Percentiles rank a stretch among this genome's conserved stretches.
Evolutionary conservation across 345 rosid genomes (phyloP).

Genomic region (Lepidium sativum): DNA sequence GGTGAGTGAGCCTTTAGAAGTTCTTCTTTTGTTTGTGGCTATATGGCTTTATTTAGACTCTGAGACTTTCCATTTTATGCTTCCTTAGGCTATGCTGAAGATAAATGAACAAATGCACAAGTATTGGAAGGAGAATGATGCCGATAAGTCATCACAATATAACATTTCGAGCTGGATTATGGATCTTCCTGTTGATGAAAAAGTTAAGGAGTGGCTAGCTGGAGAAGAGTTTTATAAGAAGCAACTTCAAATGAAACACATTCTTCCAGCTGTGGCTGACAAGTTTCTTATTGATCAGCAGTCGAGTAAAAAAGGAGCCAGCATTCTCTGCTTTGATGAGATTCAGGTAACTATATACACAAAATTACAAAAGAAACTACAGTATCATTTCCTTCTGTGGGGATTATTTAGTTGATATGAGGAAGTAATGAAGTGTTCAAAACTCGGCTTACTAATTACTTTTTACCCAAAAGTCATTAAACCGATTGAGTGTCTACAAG

Average conservation of each 20-base stretch:
- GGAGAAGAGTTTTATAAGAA: conserved; percentile 83
- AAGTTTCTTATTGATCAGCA: conserved; percentile 59
- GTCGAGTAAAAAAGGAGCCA: conserved; percentile 59
- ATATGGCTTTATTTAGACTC: not conserved
- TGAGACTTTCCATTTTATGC: not conserved
- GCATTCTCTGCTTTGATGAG: conserved; percentile 89
- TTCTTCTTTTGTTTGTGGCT: not conserved
- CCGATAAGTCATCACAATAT: conserved; percentile 47
- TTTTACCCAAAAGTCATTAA: not conserved
- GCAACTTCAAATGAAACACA: conserved; percentile 69
- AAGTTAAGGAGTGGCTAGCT: conserved; percentile 85
- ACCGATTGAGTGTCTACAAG: not conserved
- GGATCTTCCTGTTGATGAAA: conserved; percentile 78
- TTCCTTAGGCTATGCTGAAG: conserved; percentile 75
- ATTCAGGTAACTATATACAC: conserved; percentile 52
- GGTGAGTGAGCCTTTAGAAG: conserved; percentile 32
- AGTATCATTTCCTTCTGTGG: not conserved
- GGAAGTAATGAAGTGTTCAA: not conserved
- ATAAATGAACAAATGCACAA: conserved; percentile 85
- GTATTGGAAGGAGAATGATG: conserved; percentile 77
- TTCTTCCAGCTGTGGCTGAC: conserved; percentile 89
- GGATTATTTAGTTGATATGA: not conserved
- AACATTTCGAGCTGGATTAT: conserved; percentile 67
- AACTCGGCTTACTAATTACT: not conserved
- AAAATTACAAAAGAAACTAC: not conserved